Conservation (phyloP, 1,284 basidiomycete genomes). For the Cutaneotrichosporon cyanovorans region DNA sequence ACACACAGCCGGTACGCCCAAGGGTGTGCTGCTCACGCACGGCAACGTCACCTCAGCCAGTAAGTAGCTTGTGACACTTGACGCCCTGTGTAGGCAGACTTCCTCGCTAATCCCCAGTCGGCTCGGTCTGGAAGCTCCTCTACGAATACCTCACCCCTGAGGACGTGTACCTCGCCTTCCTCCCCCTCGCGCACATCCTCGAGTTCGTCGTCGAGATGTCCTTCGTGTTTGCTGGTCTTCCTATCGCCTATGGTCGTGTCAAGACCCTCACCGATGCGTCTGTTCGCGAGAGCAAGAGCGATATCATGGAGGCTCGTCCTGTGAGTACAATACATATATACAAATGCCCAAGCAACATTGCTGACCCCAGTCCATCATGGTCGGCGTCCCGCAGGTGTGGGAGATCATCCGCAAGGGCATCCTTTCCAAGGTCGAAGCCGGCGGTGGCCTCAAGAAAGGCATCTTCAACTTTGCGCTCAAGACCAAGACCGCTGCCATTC, state of each 20-base stretch:
- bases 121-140: constrained; percentile 65
- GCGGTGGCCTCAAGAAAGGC: constrained; percentile 61
- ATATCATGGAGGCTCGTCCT: constrained; percentile 74
- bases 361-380: constrained; percentile 56
- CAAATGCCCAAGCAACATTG: neutral
- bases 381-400: constrained; percentile 90
- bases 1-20: constrained; percentile 64
- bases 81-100: neutral
- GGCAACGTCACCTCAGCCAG: constrained; percentile 72
- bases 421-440: constrained; percentile 61
- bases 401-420: constrained; percentile 92
- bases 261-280: constrained; percentile 93
- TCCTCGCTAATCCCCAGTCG: constrained; percentile 50
- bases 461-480: constrained; percentile 44
- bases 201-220: constrained; percentile 51
- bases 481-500: constrained; percentile 36
- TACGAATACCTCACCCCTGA: constrained; percentile 63
- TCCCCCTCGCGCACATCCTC: constrained; percentile 86
- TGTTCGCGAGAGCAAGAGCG: constrained; percentile 82
- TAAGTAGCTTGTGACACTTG: constrained; percentile 17
- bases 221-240: constrained; percentile 45
- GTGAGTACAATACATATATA: constrained; percentile 21
- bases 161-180: constrained; percentile 73
- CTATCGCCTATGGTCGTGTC: constrained; percentile 78
- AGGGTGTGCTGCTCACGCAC: constrained; percentile 87